Base-by-base conservation (phyloP, 257 asterid genomes). In the Solanum piurae region DNA sequence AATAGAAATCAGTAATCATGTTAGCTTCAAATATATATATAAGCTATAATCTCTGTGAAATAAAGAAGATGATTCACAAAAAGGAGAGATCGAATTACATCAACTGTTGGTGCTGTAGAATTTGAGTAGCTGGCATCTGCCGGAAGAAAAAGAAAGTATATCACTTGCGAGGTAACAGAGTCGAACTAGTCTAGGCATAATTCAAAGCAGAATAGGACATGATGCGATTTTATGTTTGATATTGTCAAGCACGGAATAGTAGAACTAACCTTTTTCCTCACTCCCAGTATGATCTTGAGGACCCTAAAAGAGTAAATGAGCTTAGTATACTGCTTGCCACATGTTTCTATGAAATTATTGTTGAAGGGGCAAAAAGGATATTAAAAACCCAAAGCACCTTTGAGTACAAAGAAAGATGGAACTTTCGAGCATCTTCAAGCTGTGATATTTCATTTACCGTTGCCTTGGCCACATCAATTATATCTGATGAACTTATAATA, bases 341-440 rank as follows among this genome's bases (percentile, higher is more conserved):
- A 18, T 29, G 85, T 49, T 82, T 49, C 85, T 20, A 49, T 49
- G 42, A 9, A 89, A 79, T 66, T 84, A 74, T 46, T 86, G 80
- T 46, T 86, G 80, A 37, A 69, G 76, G 37, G 4, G n/a, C 31
- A 72, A 6, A 12, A 86, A 88, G 7, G 46, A 89, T 84, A 76
- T 82, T 49, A 46, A 49, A 82, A 46, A 49, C 23, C 72, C 49
- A 49, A 66, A 88, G 90, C 92, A 95, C 98, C 98, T 92, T 94
- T 37, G 91, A 87, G 91, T 94, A 93, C 18, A 95, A 89, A 31
- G 98, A 95, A 85, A 93, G 87, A 90, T 96, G 99, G 90, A 95
- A 96, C 44, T 79, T 91, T 12, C 94, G 93, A 86, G 98, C 95
- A 89, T 95, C 98, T 90, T 95, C 98, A 69, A 97, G 95, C 94